Conservation (phyloP, 2,329 filamentous ascomycete genomes). For the Ploettnerulaceae sp. region DNA sequence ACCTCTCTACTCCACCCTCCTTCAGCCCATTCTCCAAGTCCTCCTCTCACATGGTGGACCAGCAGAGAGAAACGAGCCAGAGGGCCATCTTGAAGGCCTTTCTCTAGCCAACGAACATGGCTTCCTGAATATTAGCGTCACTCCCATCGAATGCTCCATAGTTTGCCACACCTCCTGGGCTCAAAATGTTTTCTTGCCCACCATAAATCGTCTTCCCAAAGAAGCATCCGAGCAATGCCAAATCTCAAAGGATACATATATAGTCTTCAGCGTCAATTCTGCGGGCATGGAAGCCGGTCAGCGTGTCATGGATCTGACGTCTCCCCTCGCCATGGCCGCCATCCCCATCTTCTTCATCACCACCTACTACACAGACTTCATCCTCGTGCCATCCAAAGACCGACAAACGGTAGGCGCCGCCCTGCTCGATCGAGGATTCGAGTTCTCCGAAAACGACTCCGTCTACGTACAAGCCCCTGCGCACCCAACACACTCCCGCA, state of each 20-base stretch:
- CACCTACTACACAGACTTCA: constrained; percentile 96
- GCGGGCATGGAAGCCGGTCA: constrained; percentile 88
- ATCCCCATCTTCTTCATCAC: constrained; percentile 99
- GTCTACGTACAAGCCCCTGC: constrained; percentile 54
- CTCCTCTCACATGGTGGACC: constrained; percentile 60
- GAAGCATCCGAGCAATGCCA: constrained; percentile 52
- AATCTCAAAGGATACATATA: constrained; percentile 78
- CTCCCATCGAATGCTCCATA: constrained; percentile 86
- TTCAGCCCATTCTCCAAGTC: constrained; percentile 82
- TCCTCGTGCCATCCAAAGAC: constrained; percentile 76
- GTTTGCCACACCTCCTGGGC: constrained; percentile 78
- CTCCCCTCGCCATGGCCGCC: constrained; percentile 81
- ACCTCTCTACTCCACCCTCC: constrained; percentile 67
- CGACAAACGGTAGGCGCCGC: constrained; percentile 70
- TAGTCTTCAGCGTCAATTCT: constrained; percentile 84
- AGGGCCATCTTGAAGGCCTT: constrained; percentile 42
- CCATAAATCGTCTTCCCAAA: constrained; percentile 58
- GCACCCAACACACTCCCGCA: constrained; percentile 30
- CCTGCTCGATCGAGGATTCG: constrained; percentile 74
- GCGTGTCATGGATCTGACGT: constrained; percentile 85
- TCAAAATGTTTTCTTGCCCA: constrained; percentile 67
- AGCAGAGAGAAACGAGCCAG: constrained; percentile 26
- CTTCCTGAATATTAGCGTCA: constrained; percentile 92
- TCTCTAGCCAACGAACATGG: constrained; percentile 57
- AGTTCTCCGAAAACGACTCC: constrained; percentile 69